These are phyloP conservation scores for Furcasterigmium sp. DNA, from an alignment of 2,329 filamentous ascomycete species.

Conservation along the genomic window DNA sequence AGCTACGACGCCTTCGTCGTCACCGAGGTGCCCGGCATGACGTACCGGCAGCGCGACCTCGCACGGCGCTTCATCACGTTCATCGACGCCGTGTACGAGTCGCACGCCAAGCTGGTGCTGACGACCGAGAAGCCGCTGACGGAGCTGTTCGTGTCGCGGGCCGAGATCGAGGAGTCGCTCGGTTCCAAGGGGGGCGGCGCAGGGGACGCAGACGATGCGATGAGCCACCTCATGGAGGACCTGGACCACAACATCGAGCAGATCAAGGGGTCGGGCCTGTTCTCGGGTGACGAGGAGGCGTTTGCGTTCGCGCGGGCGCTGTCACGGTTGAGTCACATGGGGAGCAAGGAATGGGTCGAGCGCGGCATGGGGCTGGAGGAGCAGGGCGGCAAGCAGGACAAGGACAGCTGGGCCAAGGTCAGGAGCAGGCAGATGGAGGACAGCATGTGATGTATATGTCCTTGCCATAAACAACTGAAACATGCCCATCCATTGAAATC, in stretches of 20 bases:
- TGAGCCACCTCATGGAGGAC: slow-evolving; percentile 83
- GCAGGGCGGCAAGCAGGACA: slow-evolving; percentile 59
- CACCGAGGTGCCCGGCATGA: slow-evolving; percentile 90
- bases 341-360: slow-evolving; percentile 91
- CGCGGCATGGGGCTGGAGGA: slow-evolving; percentile 64
- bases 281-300: slow-evolving; percentile 90
- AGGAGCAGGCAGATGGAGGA: slow-evolving; percentile 65
- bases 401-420: slow-evolving; percentile 60
- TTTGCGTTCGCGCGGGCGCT: slow-evolving; percentile 93
- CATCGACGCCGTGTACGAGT: slow-evolving; percentile 92
- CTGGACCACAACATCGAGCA: slow-evolving; percentile 78
- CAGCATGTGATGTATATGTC: no score
- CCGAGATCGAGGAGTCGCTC: slow-evolving; percentile 60
- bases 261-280: slow-evolving; percentile 80
- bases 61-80: slow-evolving; percentile 95
- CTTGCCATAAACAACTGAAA: no score
- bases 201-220: slow-evolving; percentile 56
- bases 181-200: slow-evolving; percentile 34
- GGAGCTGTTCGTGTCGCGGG: slow-evolving; percentile 76
- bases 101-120: slow-evolving; percentile 87
- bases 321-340: slow-evolving; percentile 85
- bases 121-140: slow-evolving; percentile 82
- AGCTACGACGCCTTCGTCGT: slow-evolving; percentile 91
- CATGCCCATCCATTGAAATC: no score
- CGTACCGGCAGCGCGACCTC: slow-evolving; percentile 75